Conservation (phyloP, 768 basidiomycete species). For the Boletus rufocinnamomeus region DNA sequence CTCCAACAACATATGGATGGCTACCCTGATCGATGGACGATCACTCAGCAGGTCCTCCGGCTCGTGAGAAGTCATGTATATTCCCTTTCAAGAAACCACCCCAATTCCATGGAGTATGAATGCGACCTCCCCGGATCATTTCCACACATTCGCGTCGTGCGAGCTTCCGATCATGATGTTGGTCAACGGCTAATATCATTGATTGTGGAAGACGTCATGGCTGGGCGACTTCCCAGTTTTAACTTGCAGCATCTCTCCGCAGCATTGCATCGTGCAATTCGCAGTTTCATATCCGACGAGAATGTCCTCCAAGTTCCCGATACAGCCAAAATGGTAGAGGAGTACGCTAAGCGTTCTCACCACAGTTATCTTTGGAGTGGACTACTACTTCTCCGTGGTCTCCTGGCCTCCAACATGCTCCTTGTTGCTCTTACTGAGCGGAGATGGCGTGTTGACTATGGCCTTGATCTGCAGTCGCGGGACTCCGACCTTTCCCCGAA, state of each 20-base stretch:
- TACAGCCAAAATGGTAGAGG: conserved; percentile 5
- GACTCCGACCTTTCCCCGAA: too few relatives aligned
- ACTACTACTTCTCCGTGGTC: conserved; percentile 29
- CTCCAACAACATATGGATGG: too few relatives aligned
- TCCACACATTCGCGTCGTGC: background rate
- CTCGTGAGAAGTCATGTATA: background rate
- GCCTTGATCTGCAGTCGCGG: conserved; percentile 1
- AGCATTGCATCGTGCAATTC: too few relatives aligned
- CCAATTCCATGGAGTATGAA: background rate
- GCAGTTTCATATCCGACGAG: background rate
- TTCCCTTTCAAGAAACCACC: background rate
- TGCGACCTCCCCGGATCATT: background rate
- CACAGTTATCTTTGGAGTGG: background rate
- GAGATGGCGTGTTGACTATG: conserved; percentile 33
- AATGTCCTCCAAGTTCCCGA: background rate
- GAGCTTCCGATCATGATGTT: too few relatives aligned
- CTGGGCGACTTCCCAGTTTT: background rate
- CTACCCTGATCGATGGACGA: background rate
- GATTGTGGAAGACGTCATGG: background rate
- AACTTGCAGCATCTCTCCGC: background rate
- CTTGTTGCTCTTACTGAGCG: conserved; percentile 4
- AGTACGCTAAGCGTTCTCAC: background rate
- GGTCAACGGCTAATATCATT: background rate
- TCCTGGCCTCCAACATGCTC: conserved; percentile 30
- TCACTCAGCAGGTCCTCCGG: background rate